Base-by-base conservation (phyloP, 1,284 basidiomycete species). In the Tetrapyrgos nigripes region DNA sequence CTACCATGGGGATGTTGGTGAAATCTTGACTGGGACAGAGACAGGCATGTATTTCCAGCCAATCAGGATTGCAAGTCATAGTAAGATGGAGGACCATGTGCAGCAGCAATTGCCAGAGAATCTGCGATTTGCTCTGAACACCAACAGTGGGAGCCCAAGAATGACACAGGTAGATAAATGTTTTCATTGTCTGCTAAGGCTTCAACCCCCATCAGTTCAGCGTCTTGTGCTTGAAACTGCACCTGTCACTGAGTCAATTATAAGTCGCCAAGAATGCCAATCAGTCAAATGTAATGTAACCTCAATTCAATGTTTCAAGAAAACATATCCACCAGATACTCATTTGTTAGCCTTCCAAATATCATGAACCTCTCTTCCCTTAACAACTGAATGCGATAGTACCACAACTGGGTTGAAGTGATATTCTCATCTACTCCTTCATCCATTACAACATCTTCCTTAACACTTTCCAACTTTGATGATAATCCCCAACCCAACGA, bases 271-370 rank as follows among this genome's bases (percentile, higher is more conserved):
- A 33, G 14, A 14, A 8, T 33, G 14, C 14, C 8, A 33, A 33
- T 8, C 8, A 33, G 31, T 8, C 31, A 14, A 33, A 33, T 33
- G 14, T 33, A 33, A 8, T 33, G 31, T 8, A 33, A 14, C 14
- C 31, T 63, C 1, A 59, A 57, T 45, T 77, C 74, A 0, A 73
- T 54, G 29, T 69, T 66, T 1, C 72, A 64, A 1, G 66, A 69
- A 55, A 71, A 77, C 74, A 76, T 77, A 46, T 78, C 74, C 24
- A 75, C 70, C 13, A 74, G 23, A 47, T 78, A 78, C 54, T 78
- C 72, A 53, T 72, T 72, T 0, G 68, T 58, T 0, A 79, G 55
- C 0, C 72, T 61, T 0, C 76, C 75, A 55, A 78, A 75, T 1
- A 72, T 68, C 2, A 53, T 47, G 55, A 77, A 77, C 0, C 71